Conservation (phyloP, 2,329 filamentous ascomycete genomes). For the Lomentospora prolificans region DNA sequence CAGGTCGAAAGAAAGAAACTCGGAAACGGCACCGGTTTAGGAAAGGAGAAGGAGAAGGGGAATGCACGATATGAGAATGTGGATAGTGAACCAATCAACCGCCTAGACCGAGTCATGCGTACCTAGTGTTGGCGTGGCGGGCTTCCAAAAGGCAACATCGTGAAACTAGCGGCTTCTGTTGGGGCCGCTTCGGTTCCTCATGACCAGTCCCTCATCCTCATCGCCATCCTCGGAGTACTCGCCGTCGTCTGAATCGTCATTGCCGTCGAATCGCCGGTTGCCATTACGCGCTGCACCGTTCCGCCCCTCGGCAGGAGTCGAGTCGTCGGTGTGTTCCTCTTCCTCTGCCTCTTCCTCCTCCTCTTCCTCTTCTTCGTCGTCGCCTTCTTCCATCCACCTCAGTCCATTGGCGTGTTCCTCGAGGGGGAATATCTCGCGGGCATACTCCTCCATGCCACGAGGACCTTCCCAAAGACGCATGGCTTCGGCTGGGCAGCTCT, state of each 20-base stretch:
- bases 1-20: background rate
- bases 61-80: background rate
- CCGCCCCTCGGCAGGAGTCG: slow-evolving; percentile 8
- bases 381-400: slow-evolving; percentile 73
- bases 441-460: slow-evolving; percentile 86
- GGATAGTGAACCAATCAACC: background rate
- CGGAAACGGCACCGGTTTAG: background rate
- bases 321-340: slow-evolving; percentile 26
- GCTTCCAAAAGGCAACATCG: background rate
- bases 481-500: slow-evolving; percentile 62
- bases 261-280: slow-evolving; percentile 25
- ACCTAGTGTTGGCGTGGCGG: background rate
- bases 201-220: slow-evolving; percentile 48
- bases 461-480: slow-evolving; percentile 85
- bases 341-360: slow-evolving; percentile 40
- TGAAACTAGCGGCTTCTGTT: slow-evolving; percentile 48
- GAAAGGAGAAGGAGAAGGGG: background rate
- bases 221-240: slow-evolving; percentile 38
- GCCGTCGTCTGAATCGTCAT: slow-evolving; percentile 27
- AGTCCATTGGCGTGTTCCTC: slow-evolving; percentile 92
- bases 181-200: slow-evolving; percentile 47
- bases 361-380: slow-evolving; percentile 23
- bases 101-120: background rate
- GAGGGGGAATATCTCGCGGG: slow-evolving; percentile 82
- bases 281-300: slow-evolving; percentile 7